Evolutionary conservation across 2,329 filamentous ascomycete genomes (phyloP).

Genomic region (Colletotrichum zoysiae): DNA sequence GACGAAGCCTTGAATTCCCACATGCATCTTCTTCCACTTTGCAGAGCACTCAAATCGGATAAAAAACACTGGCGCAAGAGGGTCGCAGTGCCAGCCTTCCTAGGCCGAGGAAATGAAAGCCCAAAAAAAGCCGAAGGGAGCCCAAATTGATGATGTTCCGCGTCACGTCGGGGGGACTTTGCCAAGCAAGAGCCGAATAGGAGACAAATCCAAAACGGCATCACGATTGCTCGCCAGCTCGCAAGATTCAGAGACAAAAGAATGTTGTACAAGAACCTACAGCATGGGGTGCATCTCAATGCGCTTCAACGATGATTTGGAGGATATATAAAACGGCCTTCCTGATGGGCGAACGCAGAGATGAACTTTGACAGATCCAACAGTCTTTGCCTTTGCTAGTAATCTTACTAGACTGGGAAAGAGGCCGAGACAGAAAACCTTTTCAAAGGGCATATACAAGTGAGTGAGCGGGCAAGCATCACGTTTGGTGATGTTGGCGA

Average conservation of each 20-base stretch:
- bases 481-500: no score
- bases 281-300: background rate
- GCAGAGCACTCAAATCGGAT: background rate
- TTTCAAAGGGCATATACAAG: no score
- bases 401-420: background rate
- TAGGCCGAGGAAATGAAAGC: background rate
- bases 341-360: background rate
- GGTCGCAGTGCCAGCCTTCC: background rate
- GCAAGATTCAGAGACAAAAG: background rate
- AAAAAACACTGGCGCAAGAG: background rate
- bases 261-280: background rate
- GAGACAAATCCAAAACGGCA: background rate
- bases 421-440: no score
- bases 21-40: background rate
- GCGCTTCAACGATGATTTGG: background rate
- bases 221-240: background rate
- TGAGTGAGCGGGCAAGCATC: background rate
- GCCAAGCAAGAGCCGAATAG: background rate
- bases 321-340: background rate
- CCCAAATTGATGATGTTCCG: background rate
- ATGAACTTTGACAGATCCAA: background rate
- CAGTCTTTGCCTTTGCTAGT: background rate
- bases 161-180: background rate
- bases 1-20: background rate
- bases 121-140: background rate